Percentiles rank a stretch among this genome's conserved stretches.
phyloP scores from a whole-genome alignment of 2,329 filamentous ascomycete species.

The Corinectria fuckeliana region DNA sequence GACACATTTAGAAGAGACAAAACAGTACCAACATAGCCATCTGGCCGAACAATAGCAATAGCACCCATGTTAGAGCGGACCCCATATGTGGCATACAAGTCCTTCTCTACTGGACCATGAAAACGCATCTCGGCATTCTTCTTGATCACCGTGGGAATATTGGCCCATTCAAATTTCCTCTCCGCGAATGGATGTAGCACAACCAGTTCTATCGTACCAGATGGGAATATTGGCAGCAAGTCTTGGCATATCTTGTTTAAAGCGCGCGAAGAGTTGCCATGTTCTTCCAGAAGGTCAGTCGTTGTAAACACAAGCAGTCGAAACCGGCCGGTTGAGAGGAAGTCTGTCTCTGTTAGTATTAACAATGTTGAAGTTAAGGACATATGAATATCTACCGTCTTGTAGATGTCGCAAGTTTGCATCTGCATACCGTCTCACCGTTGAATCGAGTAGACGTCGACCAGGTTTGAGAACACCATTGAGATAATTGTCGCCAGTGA shows the following conservation, averaged over 20 bases:
- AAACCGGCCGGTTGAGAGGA: slow-evolving; percentile 16
- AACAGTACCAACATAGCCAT: not conserved
- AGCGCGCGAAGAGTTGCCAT: not conserved
- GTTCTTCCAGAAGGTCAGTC: slow-evolving; percentile 5
- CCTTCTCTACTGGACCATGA: slow-evolving; percentile 10
- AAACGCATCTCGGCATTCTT: slow-evolving; percentile 16
- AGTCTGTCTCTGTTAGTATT: slow-evolving; percentile 4
- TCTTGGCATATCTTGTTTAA: slow-evolving; percentile 1
- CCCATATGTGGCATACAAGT: slow-evolving; percentile 7
- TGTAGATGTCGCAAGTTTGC: slow-evolving; percentile 13
- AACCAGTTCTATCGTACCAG: slow-evolving; percentile 3
- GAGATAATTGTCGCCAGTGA: not conserved
- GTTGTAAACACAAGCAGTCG: slow-evolving; percentile 12
- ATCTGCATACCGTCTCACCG: slow-evolving; percentile 18
- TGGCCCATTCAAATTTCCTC: slow-evolving; percentile 15
- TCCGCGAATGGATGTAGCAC: slow-evolving; percentile 13
- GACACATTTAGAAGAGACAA: not conserved
- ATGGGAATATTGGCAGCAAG: slow-evolving; percentile 5
- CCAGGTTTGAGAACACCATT: slow-evolving; percentile 8
- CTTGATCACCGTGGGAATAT: slow-evolving; percentile 12
- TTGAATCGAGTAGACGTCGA: slow-evolving; percentile 5
- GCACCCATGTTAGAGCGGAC: not conserved
- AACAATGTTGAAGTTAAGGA: not conserved
- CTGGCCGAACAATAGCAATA: not conserved
- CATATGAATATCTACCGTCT: slow-evolving; percentile 8